phyloP scores from a whole-genome alignment of 148 eudicot genomes.

The Cornus kousa region DNA sequence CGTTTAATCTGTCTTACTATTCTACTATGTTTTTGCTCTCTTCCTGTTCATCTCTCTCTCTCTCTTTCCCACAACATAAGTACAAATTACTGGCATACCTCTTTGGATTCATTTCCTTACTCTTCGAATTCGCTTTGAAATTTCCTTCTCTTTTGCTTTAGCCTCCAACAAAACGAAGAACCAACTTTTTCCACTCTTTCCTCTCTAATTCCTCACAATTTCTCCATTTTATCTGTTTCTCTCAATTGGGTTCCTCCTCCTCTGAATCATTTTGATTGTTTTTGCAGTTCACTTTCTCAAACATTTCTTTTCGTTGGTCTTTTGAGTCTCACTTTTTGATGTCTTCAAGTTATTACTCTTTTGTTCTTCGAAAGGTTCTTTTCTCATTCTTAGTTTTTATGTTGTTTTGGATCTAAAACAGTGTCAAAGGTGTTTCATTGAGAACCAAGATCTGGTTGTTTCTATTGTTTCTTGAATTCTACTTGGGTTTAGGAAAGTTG shows the following conservation, averaged over 20 bases:
- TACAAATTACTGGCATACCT: constrained; percentile 10
- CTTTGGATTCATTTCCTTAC: background rate
- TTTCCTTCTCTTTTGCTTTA: background rate
- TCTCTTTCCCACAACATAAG: constrained; percentile 5
- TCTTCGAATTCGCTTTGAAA: background rate
- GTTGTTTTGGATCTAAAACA: background rate
- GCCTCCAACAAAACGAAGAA: background rate
- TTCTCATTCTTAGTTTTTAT: too few species aligned
- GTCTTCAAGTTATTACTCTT: background rate
- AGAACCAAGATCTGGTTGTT: too few species aligned
- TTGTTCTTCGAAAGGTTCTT: background rate
- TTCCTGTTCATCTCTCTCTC: constrained; percentile 8
- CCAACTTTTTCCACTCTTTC: background rate
- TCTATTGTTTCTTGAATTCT: too few species aligned
- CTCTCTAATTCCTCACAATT: background rate
- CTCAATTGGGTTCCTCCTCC: constrained; percentile 1
- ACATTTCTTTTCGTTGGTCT: background rate
- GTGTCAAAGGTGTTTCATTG: background rate
- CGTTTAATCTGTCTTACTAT: background rate
- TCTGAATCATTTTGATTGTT: background rate
- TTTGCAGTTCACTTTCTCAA: background rate
- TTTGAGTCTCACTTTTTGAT: background rate
- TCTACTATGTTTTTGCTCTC: background rate
- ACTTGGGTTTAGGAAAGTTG: background rate
- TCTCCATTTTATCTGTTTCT: constrained; percentile 6